Evolutionary conservation across 1,284 basidiomycete genomes (phyloP).

Genomic region (Puccinia coronata): DNA sequence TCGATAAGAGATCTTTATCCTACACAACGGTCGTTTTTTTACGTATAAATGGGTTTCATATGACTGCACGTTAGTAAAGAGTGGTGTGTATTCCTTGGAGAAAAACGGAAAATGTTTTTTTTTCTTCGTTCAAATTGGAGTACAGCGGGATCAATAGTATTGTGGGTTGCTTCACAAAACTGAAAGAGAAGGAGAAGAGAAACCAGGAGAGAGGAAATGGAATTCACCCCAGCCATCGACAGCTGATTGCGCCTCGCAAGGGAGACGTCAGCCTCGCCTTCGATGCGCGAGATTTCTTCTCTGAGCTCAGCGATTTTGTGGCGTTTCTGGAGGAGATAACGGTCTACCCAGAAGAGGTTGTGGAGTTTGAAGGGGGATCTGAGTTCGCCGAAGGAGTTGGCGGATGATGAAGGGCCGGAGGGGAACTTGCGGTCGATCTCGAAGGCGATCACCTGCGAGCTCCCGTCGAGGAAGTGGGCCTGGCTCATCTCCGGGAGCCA

Average conservation of each 20-base stretch:
- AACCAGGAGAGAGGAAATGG: neutral
- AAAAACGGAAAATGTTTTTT: neutral
- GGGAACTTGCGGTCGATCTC: slow-evolving; percentile 37
- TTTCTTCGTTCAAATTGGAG: neutral
- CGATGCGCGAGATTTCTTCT: slow-evolving; percentile 47
- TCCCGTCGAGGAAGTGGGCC: slow-evolving; percentile 44
- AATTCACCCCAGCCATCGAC: slow-evolving; percentile 30
- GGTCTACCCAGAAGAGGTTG: slow-evolving; percentile 38
- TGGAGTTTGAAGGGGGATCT: slow-evolving; percentile 37
- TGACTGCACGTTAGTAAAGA: neutral
- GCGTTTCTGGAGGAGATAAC: slow-evolving; percentile 41
- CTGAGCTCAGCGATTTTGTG: slow-evolving; percentile 21
- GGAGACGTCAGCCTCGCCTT: slow-evolving; percentile 50
- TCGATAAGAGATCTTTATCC: slow-evolving; percentile 46
- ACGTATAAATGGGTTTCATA: neutral
- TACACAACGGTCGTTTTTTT: neutral
- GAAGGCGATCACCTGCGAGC: slow-evolving; percentile 43
- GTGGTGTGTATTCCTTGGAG: neutral
- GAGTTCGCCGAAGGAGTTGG: neutral
- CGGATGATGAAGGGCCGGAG: slow-evolving; percentile 1
- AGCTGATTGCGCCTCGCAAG: slow-evolving; percentile 44
- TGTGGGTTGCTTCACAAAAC: neutral
- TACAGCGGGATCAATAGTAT: neutral
- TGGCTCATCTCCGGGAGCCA: slow-evolving; percentile 44
- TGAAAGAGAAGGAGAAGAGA: neutral